Base-by-base conservation (phyloP, 2,329 filamentous ascomycete species). In the Trichoderma sp. region DNA sequence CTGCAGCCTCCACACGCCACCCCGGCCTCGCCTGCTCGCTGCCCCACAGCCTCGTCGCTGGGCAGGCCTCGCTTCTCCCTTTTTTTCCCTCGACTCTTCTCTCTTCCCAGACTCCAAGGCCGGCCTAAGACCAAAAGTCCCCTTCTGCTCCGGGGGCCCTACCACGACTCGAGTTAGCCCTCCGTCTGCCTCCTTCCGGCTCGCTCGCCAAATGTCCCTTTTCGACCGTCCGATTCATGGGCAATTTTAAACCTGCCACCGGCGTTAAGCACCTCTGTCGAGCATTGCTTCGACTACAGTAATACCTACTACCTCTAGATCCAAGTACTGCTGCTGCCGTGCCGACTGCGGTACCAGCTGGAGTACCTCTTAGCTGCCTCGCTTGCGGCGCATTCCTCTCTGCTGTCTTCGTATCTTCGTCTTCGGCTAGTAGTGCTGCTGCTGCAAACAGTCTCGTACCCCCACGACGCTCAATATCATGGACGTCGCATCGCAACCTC, bases 401-500 rank as follows among this genome's bases (percentile, higher is more conserved):
- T n/a, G n/a, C n/a, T 65, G 43, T 55, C 51, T 56, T 65, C 61
- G 61, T 65, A 65, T 55, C 51, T 34, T 55, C 63, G 39, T 49
- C 21, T 49, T 26, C 37, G 37, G 14, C 52, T 51, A 64, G 49
- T 70, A 58, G 28, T 59, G n/a, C 52, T 49, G 54, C 28, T 30
- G 39, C 39, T 43, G 39, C 39, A 18, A 43, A 43, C 39, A 43
- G n/a, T 46, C 59, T 37, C 63, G 68, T 65, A 59, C 66, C 68
- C 70, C 71, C 70, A 56, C 59, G 52, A 63, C 37, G 10, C 24
- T 49, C 52, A 68, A 63, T 68, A 58, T 58, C 61, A 65, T 69
- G 68, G 70, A 72, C 70, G 75, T 76, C 73, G 71, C 74, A 73
- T 73, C 72, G 68, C 69, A 70, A 55, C 60, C 67, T 69, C 54